These are phyloP conservation scores for Pichia manshurica DNA, from an alignment of 805 yeast species.

Conservation along the genomic window DNA sequence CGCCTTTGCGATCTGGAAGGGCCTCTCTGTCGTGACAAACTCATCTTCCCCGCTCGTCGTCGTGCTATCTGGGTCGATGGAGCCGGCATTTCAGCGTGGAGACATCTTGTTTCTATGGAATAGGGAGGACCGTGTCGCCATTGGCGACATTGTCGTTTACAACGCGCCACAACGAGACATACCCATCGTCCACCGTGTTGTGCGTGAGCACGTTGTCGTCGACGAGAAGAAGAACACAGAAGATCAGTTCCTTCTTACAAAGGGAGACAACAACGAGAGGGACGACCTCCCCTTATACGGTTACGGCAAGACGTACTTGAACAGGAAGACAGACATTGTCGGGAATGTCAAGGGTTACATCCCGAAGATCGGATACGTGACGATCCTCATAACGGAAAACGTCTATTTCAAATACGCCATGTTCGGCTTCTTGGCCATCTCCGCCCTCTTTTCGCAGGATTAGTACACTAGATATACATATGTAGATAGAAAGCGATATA, in stretches of 20 bases:
- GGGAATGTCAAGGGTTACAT: slow-evolving; percentile 92
- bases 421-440: slow-evolving; percentile 66
- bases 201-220: slow-evolving; percentile 66
- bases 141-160: slow-evolving; percentile 94
- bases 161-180: slow-evolving; percentile 72
- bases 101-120: slow-evolving; percentile 91
- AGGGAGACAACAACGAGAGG: slow-evolving; percentile 93
- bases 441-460: slow-evolving; percentile 59
- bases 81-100: slow-evolving; percentile 98
- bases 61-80: slow-evolving; percentile 97
- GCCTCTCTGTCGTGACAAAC: slow-evolving; percentile 66
- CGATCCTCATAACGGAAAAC: slow-evolving; percentile 87
- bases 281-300: slow-evolving; percentile 88
- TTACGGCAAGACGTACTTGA: slow-evolving; percentile 65
- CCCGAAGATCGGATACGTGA: slow-evolving; percentile 85
- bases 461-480: slow-evolving; percentile 24
- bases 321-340: slow-evolving; percentile 69
- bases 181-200: slow-evolving; percentile 95
- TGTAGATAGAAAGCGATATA: not conserved
- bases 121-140: slow-evolving; percentile 56
- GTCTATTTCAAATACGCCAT: slow-evolving; percentile 73
- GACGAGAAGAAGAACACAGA: slow-evolving; percentile 13
- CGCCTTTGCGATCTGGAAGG: slow-evolving; percentile 90
- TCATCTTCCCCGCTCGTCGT: slow-evolving; percentile 94
- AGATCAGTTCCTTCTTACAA: slow-evolving; percentile 70